Percentiles rank a stretch among this genome's conserved stretches.
phyloP scores from a whole-genome alignment of 495 filamentous ascomycete genomes.

The Podospora pseudocomata region DNA sequence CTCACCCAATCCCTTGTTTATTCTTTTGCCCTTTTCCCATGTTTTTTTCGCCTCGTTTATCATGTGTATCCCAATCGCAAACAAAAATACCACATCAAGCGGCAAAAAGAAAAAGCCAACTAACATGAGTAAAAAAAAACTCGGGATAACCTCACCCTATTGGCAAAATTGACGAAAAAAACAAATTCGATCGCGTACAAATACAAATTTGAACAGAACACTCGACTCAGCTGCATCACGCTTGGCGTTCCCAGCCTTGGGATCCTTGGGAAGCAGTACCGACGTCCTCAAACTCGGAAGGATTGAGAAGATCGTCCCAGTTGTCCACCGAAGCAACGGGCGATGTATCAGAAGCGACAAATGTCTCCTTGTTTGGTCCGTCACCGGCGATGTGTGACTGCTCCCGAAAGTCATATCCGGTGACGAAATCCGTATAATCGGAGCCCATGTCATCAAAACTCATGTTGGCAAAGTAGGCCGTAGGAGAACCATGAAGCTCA shows the following conservation, averaged over 20 bases:
- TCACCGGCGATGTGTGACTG: not conserved
- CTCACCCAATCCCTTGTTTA: not conserved
- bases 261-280: not conserved
- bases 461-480: not conserved
- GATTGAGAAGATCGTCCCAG: not conserved
- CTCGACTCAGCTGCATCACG: not conserved
- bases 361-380: no score
- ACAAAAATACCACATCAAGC: no score
- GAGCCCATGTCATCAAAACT: not conserved
- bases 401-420: not conserved
- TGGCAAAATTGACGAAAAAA: no score
- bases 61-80: not conserved
- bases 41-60: not conserved
- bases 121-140: no score
- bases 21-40: not conserved
- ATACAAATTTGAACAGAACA: not conserved
- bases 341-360: not conserved
- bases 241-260: not conserved
- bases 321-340: not conserved
- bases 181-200: not conserved
- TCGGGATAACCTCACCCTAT: no score
- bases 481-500: not conserved
- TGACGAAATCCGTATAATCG: not conserved
- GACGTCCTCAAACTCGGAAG: not conserved
- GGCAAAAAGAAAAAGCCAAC: no score